These are phyloP conservation scores for Pyricularia grisea DNA, from an alignment of 2,329 filamentous ascomycete species.

Conservation along the genomic window DNA sequence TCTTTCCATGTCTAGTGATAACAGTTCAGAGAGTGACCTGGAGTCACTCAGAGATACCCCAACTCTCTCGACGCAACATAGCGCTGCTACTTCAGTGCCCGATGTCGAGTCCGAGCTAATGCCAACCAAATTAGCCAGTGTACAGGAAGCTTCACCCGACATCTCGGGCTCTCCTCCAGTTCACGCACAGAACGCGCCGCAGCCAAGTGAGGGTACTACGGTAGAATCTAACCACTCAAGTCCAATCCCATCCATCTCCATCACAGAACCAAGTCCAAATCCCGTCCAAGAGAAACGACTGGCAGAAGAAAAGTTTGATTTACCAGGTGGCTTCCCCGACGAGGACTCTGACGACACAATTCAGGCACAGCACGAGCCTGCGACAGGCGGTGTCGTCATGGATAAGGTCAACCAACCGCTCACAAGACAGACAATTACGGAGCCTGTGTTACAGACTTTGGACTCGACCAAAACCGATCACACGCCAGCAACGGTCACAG, in stretches of 20 bases:
- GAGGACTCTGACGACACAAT: conserved; percentile 20
- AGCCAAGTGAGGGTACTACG: background rate
- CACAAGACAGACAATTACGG: conserved; percentile 10
- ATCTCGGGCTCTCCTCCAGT: background rate
- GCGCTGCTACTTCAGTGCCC: conserved; percentile 9
- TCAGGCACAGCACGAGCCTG: background rate
- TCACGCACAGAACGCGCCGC: background rate
- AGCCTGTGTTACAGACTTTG: conserved; percentile 13
- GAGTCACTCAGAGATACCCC: conserved; percentile 14
- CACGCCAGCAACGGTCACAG: conserved; percentile 13
- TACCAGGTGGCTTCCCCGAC: conserved; percentile 52
- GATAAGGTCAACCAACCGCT: conserved; percentile 1
- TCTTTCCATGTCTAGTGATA: conserved; percentile 38
- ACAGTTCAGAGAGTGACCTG: conserved; percentile 30
- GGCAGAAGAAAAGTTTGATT: conserved; percentile 19
- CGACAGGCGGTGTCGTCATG: background rate
- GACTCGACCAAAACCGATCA: conserved; percentile 10
- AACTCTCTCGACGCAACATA: conserved; percentile 11
- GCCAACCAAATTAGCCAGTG: conserved; percentile 1
- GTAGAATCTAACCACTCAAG: background rate
- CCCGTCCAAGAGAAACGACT: conserved; percentile 10
- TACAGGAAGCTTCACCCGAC: background rate
- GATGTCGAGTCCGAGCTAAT: conserved; percentile 5
- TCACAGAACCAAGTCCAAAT: conserved; percentile 28
- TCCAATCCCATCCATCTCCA: conserved; percentile 32